Base-by-base conservation (phyloP, 768 basidiomycete species). In the Lactifluus subvellereus region DNA sequence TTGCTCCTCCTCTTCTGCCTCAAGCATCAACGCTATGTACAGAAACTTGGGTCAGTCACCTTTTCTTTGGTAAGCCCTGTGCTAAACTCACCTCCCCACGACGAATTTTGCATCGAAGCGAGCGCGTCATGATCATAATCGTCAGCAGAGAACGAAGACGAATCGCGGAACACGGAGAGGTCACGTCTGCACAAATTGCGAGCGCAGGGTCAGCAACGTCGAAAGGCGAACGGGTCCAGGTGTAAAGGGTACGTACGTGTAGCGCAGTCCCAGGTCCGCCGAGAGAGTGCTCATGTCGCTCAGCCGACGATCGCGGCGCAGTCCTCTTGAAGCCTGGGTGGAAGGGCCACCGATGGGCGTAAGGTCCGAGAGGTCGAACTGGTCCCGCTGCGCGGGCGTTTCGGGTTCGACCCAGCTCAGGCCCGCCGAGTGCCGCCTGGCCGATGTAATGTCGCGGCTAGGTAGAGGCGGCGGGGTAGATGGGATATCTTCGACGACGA, bases 241-340 rank as follows among this genome's bases (percentile, higher is more conserved):
- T 18, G 49, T 51, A 14, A 60, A 16, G 50, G 53, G 64, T 4
- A 72, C 83, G 61, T 71, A 88, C 84, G 79, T 78, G 37, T 79
- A 79, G 45, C 77, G 73, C 63, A 74, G 73, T 30, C 76, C 75
- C 32, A 79, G 75, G 62, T 86, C 84, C 30, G 77, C 76, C 8
- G 74, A 76, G 51, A 85, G 72, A 74, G 81, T 79, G 71, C 85
- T 87, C 60, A 81, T 75, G 59, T 87, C 86, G 67, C 85, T 87
- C 7, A 69, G 72, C 50, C 87, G 73, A 48, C 82, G 78, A 65
- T 84, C 82, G 56, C 85, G 74, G 50, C 85, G 85, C 16, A 87
- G 73, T 40, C 75, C 75, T n/a, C 80, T 70, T 33, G 74, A 74
- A 40, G 73, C 70, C 14, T 74, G 14, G 73, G 71, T 57, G 83